Conservation (phyloP, 2,329 filamentous ascomycete species). For the Colletotrichum gigasporum region DNA sequence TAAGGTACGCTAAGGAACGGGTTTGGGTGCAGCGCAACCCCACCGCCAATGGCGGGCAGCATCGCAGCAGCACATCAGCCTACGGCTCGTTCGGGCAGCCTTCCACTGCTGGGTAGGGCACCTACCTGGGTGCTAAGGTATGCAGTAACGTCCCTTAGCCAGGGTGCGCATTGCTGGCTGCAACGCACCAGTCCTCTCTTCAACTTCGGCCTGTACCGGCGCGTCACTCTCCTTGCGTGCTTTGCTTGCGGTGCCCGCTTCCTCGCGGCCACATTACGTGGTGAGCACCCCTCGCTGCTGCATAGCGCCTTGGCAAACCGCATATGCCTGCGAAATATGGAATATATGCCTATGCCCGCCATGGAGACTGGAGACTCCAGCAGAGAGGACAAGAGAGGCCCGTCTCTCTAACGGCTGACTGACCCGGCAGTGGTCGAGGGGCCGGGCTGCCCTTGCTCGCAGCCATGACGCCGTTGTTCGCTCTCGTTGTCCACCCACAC, state of each 20-base stretch:
- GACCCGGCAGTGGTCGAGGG: neutral
- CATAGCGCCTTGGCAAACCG: no score
- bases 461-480: slow-evolving; percentile 4
- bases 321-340: no score
- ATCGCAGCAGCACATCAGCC: slow-evolving; percentile 48
- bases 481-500: slow-evolving; percentile 4
- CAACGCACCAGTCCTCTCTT: slow-evolving; percentile 20
- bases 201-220: no score
- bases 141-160: no score
- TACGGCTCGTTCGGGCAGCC: slow-evolving; percentile 57
- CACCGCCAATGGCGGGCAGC: slow-evolving; percentile 8
- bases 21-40: slow-evolving; percentile 16
- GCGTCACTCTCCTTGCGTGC: neutral
- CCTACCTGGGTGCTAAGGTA: no score
- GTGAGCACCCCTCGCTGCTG: no score
- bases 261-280: no score
- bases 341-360: no score
- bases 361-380: no score
- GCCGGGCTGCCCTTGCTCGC: slow-evolving; percentile 2
- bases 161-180: slow-evolving; percentile 4
- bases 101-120: no score
- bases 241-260: no score
- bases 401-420: no score
- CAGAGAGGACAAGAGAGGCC: neutral
- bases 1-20: neutral